Percentiles rank a stretch among this genome's conserved stretches.
Evolutionary conservation across 371 early-diverging fungal species (phyloP).

Genomic region (Mortierella polycephala): DNA sequence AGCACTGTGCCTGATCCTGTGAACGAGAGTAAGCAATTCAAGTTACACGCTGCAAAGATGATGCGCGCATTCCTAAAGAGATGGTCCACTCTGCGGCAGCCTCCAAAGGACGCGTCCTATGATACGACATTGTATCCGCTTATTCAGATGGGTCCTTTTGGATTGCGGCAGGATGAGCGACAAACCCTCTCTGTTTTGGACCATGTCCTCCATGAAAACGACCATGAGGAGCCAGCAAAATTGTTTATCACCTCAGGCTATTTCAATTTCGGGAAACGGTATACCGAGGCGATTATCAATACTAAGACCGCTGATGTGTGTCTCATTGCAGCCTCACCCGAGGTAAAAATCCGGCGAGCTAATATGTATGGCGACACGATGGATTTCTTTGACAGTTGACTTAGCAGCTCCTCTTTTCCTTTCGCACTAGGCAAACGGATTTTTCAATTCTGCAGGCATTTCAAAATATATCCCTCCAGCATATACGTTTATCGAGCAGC

Average conservation of each 20-base stretch:
- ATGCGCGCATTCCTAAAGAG: constrained; percentile 64
- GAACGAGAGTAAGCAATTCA: constrained; percentile 67
- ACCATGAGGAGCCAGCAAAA: constrained; percentile 55
- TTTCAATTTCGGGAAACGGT: constrained; percentile 86
- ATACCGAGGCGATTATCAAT: constrained; percentile 69
- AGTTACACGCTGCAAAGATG: constrained; percentile 59
- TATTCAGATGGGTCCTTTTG: constrained; percentile 89
- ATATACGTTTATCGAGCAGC: constrained; percentile 82
- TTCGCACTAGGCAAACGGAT: constrained; percentile 87
- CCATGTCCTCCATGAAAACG: constrained; percentile 50
- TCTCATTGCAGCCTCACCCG: constrained; percentile 82
- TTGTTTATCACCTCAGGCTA: constrained; percentile 91
- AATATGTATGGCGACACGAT: neutral
- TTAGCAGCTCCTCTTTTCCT: neutral
- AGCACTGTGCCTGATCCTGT: constrained; percentile 73
- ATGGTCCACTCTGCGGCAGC: constrained; percentile 46
- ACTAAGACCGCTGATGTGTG: constrained; percentile 73
- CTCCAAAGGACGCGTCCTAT: constrained; percentile 24
- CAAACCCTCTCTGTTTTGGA: constrained; percentile 71
- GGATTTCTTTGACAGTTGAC: no score
- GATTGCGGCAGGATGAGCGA: constrained; percentile 82
- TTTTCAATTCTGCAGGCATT: constrained; percentile 87
- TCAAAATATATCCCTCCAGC: constrained; percentile 89
- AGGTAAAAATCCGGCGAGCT: constrained; percentile 58
- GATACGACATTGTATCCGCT: constrained; percentile 87